phyloP scores from a whole-genome alignment of 768 basidiomycete genomes.

The Amanita thiersii region DNA sequence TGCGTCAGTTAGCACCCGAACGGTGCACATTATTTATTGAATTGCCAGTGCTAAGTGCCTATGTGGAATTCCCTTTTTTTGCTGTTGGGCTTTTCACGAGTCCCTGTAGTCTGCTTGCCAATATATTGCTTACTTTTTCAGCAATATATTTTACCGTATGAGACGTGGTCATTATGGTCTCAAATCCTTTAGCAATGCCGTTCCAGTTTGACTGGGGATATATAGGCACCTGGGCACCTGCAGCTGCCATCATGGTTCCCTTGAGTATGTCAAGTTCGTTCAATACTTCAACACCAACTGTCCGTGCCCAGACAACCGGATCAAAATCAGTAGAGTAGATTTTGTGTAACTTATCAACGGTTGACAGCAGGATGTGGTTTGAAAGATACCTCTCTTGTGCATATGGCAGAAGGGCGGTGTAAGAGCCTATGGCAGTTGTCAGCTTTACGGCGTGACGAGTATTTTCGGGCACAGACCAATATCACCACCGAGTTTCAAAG shows the following conservation, averaged over 20 bases:
- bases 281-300: conserved; percentile 81
- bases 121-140: neutral
- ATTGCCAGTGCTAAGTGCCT: neutral
- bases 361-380: conserved; percentile 81
- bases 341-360: conserved; percentile 86
- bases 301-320: conserved; percentile 80
- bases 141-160: neutral
- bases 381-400: conserved; percentile 73
- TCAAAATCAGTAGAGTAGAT: conserved; percentile 63
- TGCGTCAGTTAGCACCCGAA: too few species aligned
- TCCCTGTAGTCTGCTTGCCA: conserved; percentile 1
- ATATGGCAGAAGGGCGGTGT: conserved; percentile 70
- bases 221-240: conserved; percentile 34
- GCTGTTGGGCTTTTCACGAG: neutral
- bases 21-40: too few species aligned
- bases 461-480: conserved; percentile 47
- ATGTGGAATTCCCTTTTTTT: neutral
- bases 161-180: conserved; percentile 25
- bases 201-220: conserved; percentile 23
- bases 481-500: conserved; percentile 64
- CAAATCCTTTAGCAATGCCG: conserved; percentile 36
- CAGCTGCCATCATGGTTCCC: conserved; percentile 73
- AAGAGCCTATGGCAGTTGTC: conserved; percentile 44
- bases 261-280: conserved; percentile 87
- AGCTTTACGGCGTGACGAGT: neutral